These are phyloP conservation scores for Monilinia laxa DNA, from an alignment of 2,329 filamentous ascomycete genomes.

Conservation along the genomic window DNA sequence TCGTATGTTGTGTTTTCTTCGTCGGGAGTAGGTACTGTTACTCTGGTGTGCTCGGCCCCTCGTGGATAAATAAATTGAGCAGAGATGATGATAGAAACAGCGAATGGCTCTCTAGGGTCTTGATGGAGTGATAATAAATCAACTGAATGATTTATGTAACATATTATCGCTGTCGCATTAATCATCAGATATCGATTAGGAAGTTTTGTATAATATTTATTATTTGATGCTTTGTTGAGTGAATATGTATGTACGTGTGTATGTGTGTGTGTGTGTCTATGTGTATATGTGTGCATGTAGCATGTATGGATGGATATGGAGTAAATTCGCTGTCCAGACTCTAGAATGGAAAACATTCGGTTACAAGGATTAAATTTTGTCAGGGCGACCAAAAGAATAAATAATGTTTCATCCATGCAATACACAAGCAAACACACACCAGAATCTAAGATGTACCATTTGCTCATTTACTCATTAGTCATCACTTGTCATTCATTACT, in stretches of 20 bases:
- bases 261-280: too few species aligned
- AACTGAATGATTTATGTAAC: not conserved
- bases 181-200: not conserved
- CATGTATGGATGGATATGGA: not conserved
- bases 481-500: too few species aligned
- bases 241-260: too few species aligned
- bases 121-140: not conserved
- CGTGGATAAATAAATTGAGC: not conserved
- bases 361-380: constrained; percentile 7
- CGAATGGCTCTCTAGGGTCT: constrained; percentile 7
- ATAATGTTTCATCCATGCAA: too few species aligned
- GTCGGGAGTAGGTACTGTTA: constrained; percentile 11
- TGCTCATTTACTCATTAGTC: too few species aligned
- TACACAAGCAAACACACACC: too few species aligned
- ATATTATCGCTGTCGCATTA: constrained; percentile 1
- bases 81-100: constrained; percentile 2
- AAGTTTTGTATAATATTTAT: not conserved
- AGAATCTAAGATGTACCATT: too few species aligned
- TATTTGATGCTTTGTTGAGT: not conserved
- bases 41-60: constrained; percentile 28
- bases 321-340: constrained; percentile 8
- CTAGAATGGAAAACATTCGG: constrained; percentile 11
- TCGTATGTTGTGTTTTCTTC: constrained; percentile 17
- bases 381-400: not conserved
- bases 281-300: not conserved